Base-by-base conservation (phyloP, 495 filamentous ascomycete species). In the Hypomontagnella submonticulosa region DNA sequence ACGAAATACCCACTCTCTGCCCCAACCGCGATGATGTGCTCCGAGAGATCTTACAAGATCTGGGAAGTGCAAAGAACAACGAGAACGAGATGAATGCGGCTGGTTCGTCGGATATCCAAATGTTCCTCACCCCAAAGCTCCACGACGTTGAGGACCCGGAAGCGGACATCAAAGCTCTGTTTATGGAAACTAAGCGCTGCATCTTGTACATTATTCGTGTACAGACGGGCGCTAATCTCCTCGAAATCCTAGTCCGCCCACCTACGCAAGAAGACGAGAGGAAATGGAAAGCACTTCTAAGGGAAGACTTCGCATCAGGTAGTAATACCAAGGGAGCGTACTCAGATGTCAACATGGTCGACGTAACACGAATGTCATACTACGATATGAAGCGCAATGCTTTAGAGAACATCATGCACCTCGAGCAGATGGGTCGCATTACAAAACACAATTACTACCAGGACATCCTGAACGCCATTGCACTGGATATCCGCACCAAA, bases 161-260 rank as follows among this genome's bases (percentile, higher is more conserved):
- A 67, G 92, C 90, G 3, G 90, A 95, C 44, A 79, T 95, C 41
- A 97, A 97, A 73, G 85, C 93, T 3, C 79, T 99, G 8, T 96
- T 97, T 71, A 97, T 97, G 87, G 95, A 98, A 77, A 97, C 96
- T 2, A 99, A 99, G 75, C 86, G 95, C 59, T 97, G 95, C 75
- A 89, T 99, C 56, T 83, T 99, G 55, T 99, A 98, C 76, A 97
- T 99, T 73, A 98, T 99, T 69, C 88, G 95, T 42, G 90, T 99
- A 13, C 95, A 99, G 75, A 89, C 90, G 3, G 95, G 95, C n/a
- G 75, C 86, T 37, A 96, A 94, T 69, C 81, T 99, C 36, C 89
- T 97, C 82, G 93, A 97, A 55, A 96, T 99, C 59, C 89, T 99
- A 73, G 90, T 97, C 61, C 93, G 93, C 64, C 90, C 90, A 4